phyloP scores from a whole-genome alignment of 2,329 filamentous ascomycete species.

The Colletotrichum destructivum region DNA sequence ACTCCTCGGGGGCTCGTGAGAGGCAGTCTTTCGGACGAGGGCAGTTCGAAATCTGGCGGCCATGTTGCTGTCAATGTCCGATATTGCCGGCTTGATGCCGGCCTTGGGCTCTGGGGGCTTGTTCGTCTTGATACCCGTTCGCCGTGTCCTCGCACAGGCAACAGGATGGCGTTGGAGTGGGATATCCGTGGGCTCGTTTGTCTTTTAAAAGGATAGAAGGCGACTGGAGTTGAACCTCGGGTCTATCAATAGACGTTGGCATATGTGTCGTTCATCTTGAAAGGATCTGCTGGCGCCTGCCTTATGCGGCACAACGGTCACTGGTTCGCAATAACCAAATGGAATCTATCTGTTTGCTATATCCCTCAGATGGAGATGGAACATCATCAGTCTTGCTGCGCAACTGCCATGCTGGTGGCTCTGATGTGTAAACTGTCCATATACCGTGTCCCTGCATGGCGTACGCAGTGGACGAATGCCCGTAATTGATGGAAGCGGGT shows the following conservation, averaged over 20 bases:
- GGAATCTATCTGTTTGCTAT: constrained; percentile 17
- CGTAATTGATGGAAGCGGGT: background rate
- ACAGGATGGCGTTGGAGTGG: constrained; percentile 34
- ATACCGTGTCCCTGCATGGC: background rate
- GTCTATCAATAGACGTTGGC: constrained; percentile 22
- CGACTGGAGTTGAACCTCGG: constrained; percentile 25
- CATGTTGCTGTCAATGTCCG: constrained; percentile 2
- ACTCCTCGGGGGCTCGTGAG: constrained; percentile 14
- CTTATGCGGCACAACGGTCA: constrained; percentile 11
- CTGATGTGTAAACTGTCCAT: background rate
- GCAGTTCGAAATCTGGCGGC: background rate
- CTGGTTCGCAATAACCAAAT: background rate
- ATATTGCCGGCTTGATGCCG: constrained; percentile 16
- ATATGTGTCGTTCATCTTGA: constrained; percentile 26
- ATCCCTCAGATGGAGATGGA: background rate
- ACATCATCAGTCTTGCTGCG: background rate
- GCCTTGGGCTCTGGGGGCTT: constrained; percentile 37
- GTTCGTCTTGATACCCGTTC: constrained; percentile 12
- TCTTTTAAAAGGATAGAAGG: constrained; percentile 23
- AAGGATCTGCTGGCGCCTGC: constrained; percentile 6
- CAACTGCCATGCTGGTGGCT: background rate
- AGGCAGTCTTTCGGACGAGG: background rate
- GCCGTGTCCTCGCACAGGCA: constrained; percentile 3
- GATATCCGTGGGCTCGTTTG: constrained; percentile 10
- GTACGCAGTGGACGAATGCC: background rate